Percentiles rank a stretch among this genome's conserved stretches.
phyloP scores from a whole-genome alignment of 805 yeast species.

The Candida stauntonica region DNA sequence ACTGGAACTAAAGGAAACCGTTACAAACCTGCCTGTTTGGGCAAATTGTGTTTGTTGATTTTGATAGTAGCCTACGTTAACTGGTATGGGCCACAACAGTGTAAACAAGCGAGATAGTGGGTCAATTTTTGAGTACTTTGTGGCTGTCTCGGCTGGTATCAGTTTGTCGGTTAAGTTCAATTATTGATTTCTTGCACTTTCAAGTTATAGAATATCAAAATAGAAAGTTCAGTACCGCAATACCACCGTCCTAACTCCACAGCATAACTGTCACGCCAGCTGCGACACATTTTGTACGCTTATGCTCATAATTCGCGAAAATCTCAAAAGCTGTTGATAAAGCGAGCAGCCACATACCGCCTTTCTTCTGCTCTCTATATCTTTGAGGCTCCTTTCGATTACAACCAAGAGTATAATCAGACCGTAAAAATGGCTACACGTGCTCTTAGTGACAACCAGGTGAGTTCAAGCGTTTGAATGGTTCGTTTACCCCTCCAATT shows the following conservation, averaged over 20 bases:
- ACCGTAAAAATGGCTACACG: conserved; percentile 31
- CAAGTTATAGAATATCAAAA: neutral
- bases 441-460: conserved; percentile 46
- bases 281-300: neutral
- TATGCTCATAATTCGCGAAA: too few species aligned
- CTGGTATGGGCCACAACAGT: conserved; percentile 1
- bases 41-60: conserved; percentile 1
- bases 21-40: neutral
- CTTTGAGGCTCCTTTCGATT: neutral
- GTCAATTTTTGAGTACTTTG: too few species aligned
- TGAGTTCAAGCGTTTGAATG: neutral
- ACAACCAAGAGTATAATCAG: neutral
- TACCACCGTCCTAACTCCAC: neutral
- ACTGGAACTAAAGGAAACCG: too few species aligned
- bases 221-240: neutral
- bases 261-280: conserved; percentile 12
- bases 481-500: neutral
- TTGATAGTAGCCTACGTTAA: too few species aligned
- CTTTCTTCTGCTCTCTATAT: neutral
- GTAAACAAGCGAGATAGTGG: conserved; percentile 3
- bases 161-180: too few species aligned
- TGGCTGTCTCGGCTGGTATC: too few species aligned
- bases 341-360: conserved; percentile 6
- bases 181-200: too few species aligned
- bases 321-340: too few species aligned